Evolutionary conservation across 257 asterid genomes (phyloP).

Genomic region (Cordia subcordata): DNA sequence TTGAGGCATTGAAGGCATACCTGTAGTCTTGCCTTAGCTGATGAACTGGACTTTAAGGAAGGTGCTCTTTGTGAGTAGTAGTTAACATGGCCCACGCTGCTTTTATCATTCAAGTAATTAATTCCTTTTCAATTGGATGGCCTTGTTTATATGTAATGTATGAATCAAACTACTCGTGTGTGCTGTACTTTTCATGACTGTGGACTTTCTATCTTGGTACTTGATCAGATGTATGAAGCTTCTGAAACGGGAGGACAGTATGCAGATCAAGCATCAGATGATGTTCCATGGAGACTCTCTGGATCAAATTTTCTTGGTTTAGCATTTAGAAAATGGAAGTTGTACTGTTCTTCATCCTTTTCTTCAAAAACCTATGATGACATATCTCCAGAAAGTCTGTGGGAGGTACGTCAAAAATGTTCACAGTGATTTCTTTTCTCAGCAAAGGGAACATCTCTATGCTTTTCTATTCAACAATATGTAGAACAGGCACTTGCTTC

Average conservation of each 20-base stretch:
- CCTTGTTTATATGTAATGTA: not conserved
- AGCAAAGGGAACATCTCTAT: too few species aligned
- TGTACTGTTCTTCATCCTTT: constrained; percentile 43
- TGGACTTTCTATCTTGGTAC: constrained; percentile 6
- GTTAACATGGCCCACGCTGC: not conserved
- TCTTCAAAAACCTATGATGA: constrained; percentile 33
- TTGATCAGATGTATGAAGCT: constrained; percentile 52
- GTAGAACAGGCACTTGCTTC: too few species aligned
- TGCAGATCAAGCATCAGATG: constrained; percentile 28
- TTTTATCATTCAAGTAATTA: too few species aligned
- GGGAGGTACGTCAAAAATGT: constrained; percentile 64
- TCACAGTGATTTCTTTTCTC: not conserved
- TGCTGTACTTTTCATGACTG: not conserved
- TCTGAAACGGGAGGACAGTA: constrained; percentile 38
- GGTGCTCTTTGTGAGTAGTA: not conserved
- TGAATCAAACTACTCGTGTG: not conserved
- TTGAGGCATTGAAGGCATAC: not conserved
- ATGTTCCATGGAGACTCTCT: constrained; percentile 23
- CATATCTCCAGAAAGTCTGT: constrained; percentile 73
- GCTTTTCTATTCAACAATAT: too few species aligned
- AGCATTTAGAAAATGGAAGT: constrained; percentile 44
- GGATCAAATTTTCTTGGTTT: constrained; percentile 25
- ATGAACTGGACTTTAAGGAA: not conserved
- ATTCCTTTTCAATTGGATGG: not conserved
- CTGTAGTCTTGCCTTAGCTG: not conserved